Conservation (phyloP, 179 eudicot genomes). For the Amaranthus tricolor region DNA sequence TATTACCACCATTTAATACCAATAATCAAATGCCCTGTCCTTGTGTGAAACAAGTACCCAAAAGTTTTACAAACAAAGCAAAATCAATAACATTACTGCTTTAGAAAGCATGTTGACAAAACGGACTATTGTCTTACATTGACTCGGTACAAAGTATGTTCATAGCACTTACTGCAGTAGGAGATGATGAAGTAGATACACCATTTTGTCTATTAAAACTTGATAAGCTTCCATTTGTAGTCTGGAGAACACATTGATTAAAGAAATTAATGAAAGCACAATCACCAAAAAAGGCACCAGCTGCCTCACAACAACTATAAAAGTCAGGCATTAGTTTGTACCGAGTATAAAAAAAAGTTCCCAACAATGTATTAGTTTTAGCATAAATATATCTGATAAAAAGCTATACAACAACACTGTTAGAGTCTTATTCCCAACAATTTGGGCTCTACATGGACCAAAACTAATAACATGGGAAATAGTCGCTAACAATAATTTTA, state of each 20-base stretch:
- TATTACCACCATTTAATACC: too few relatives aligned
- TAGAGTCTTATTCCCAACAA: too few relatives aligned
- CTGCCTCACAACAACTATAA: background rate
- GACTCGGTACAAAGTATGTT: background rate
- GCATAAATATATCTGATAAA: too few relatives aligned
- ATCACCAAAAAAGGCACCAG: background rate
- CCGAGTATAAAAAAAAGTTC: too few relatives aligned
- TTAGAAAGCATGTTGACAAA: background rate
- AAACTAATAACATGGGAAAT: too few relatives aligned
- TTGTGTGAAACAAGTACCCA: too few relatives aligned
- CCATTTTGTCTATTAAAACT: constrained; percentile 45
- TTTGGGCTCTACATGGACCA: too few relatives aligned
- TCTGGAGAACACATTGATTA: constrained; percentile 32
- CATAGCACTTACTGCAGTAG: constrained; percentile 41
- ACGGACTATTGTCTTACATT: background rate
- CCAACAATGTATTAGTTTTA: too few relatives aligned
- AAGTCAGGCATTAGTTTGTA: background rate
- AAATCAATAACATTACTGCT: background rate
- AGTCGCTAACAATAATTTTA: too few relatives aligned
- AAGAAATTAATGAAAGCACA: background rate
- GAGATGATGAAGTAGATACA: constrained; percentile 36
- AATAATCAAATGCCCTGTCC: too few relatives aligned
- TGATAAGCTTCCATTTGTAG: constrained; percentile 38
- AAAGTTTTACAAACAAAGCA: background rate
- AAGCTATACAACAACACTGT: too few relatives aligned